Conservation (phyloP, 768 basidiomycete genomes). For the Trametes coccinea region DNA sequence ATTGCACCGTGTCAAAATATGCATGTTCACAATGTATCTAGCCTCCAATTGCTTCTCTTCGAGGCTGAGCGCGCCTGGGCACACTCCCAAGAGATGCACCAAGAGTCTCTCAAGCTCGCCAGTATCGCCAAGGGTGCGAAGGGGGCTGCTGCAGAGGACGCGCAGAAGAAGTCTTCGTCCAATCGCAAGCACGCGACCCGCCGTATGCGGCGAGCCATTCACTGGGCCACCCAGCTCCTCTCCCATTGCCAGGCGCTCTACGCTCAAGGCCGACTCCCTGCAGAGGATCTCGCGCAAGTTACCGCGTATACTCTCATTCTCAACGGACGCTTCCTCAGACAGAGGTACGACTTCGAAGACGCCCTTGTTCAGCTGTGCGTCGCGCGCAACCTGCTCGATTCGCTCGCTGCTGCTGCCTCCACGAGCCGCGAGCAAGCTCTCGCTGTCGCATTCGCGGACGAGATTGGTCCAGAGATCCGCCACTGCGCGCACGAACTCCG, state of each 20-base stretch:
- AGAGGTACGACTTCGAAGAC: constrained; percentile 74
- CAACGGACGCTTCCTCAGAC: constrained; percentile 81
- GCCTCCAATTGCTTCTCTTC: constrained; percentile 81
- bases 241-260: constrained; percentile 72
- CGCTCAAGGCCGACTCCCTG: constrained; percentile 49
- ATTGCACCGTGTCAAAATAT: background rate
- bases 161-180: constrained; percentile 47
- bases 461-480: constrained; percentile 87
- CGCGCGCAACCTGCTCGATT: constrained; percentile 71
- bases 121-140: constrained; percentile 35
- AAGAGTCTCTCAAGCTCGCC: constrained; percentile 50
- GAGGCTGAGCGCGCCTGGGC: constrained; percentile 94
- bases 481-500: constrained; percentile 92
- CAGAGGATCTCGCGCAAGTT: constrained; percentile 64
- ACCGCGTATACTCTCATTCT: constrained; percentile 78
- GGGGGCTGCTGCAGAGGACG: constrained; percentile 16
- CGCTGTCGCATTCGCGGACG: constrained; percentile 79
- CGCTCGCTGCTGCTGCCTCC: constrained; percentile 59
- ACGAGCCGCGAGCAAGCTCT: constrained; percentile 87
- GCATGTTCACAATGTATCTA: constrained; percentile 28
- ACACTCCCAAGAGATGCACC: constrained; percentile 76
- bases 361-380: constrained; percentile 75
- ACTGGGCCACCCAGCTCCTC: constrained; percentile 76
- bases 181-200: constrained; percentile 75
- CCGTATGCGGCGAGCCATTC: constrained; percentile 75